Evolutionary conservation across 2,329 filamentous ascomycete species (phyloP).

Genomic region (Penicillium decumbens): DNA sequence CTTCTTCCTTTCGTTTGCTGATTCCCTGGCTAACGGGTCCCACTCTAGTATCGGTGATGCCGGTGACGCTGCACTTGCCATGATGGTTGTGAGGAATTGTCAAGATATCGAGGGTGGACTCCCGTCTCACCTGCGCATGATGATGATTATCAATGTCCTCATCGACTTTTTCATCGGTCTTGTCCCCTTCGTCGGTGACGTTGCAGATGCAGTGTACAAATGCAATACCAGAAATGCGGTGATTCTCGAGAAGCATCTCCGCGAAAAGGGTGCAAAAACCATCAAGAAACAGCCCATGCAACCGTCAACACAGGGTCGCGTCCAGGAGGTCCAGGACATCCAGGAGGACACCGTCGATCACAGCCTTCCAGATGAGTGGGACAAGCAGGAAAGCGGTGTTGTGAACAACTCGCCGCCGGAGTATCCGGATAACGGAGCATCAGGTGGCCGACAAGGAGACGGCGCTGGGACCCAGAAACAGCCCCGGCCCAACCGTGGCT

Average conservation of each 20-base stretch:
- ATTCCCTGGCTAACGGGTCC: conserved; percentile 3
- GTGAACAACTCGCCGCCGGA: conserved; percentile 24
- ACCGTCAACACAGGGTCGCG: not conserved
- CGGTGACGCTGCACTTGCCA: conserved; percentile 66
- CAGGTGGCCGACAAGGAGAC: conserved; percentile 12
- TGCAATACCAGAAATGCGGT: conserved; percentile 48
- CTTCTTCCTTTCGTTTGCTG: not conserved
- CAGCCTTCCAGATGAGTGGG: conserved; percentile 39
- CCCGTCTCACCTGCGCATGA: conserved; percentile 50
- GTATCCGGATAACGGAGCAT: conserved; percentile 17
- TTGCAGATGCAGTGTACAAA: conserved; percentile 47
- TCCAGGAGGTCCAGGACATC: not conserved
- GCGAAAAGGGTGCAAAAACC: conserved; percentile 38
- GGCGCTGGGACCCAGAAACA: conserved; percentile 9
- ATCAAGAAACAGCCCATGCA: conserved; percentile 24
- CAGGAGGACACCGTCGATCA: conserved; percentile 27
- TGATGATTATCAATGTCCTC: conserved; percentile 76
- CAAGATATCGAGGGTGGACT: conserved; percentile 72
- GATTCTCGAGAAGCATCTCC: conserved; percentile 43
- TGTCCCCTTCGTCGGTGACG: conserved; percentile 49
- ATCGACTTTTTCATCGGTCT: conserved; percentile 49
- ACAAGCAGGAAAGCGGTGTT: conserved; percentile 30
- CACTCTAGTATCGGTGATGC: conserved; percentile 64
- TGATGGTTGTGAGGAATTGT: conserved; percentile 70
- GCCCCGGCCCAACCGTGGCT: conserved; percentile 22